Base-by-base conservation (phyloP, 257 asterid genomes). In the Plantago major region DNA sequence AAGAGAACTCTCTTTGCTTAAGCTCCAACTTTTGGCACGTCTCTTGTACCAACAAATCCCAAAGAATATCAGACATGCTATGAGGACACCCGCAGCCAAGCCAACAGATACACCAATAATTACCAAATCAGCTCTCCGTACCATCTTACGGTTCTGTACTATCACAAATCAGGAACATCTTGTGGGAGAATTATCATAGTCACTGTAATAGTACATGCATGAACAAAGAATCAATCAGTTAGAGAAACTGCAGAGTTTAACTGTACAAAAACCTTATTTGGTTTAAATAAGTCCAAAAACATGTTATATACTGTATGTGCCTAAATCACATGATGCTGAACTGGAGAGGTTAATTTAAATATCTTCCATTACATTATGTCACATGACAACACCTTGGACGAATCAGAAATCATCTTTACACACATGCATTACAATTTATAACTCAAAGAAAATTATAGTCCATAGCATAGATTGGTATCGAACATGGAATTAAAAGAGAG, bases 41-140 rank as follows among this genome's bases (percentile, higher is more conserved):
- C 59, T 83, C 68, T 77, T 93, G 81, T 74, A 89, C 94, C 94
- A 87, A 47, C 86, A 73, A 63, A 85, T 64, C 62, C 79, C 91
- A 61, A 85, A 73, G 66, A 83, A 81, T 42, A 74, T 79, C 28
- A 93, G 87, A 18, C 69, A 62, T 26, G 97, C 95, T 63, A 84
- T 72, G 63, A 93, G 79, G 74, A 83, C 49, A 15, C 97, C 95
- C 52, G 66, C 82, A 40, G 95, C 84, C 78, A 83, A 72, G 58
- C 97, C 99, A 62, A 76, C 95, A 44, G 87, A 80, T 55, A 85
- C 58, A 48, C 97, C 99, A 70, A 93, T 87, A 42, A 89, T 74
- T 63, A 93, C 89, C 69, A 89, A 75, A 78, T 85, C 79, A 68
- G 89, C 74, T 74, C 72, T 75, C 15, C 42, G 79, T 79, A 71